These are phyloP conservation scores for Calvatia gigantea DNA, from an alignment of 768 basidiomycete species.

Conservation along the genomic window DNA sequence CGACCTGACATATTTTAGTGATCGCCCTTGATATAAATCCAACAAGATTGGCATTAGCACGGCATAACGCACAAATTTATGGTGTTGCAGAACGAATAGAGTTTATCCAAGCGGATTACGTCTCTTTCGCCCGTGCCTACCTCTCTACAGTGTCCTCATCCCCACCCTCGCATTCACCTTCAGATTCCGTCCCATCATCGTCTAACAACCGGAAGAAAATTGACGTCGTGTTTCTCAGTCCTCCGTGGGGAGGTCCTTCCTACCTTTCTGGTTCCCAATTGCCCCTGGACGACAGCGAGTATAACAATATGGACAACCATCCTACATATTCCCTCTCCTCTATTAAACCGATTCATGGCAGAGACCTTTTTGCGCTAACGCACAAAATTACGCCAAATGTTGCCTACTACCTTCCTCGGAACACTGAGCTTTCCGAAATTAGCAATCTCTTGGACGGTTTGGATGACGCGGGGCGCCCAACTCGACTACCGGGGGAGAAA, in stretches of 20 bases:
- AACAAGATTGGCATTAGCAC: slow-evolving; percentile 80
- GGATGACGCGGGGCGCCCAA: slow-evolving; percentile 5
- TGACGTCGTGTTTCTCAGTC: slow-evolving; percentile 90
- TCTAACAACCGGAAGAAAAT: slow-evolving; percentile 51
- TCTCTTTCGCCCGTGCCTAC: slow-evolving; percentile 68
- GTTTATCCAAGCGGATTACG: slow-evolving; percentile 85
- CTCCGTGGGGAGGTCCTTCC: slow-evolving; percentile 91
- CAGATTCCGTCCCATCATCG: not conserved
- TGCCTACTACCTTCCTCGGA: slow-evolving; percentile 88
- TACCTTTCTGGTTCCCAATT: slow-evolving; percentile 50
- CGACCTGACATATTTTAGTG: slow-evolving; percentile 45
- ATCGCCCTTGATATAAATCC: slow-evolving; percentile 91
- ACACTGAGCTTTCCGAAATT: slow-evolving; percentile 72
- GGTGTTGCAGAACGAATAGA: slow-evolving; percentile 95
- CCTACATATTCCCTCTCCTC: slow-evolving; percentile 65
- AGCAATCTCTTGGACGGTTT: slow-evolving; percentile 28
- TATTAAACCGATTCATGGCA: slow-evolving; percentile 79
- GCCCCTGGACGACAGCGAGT: not conserved
- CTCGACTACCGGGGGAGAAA: slow-evolving; percentile 36
- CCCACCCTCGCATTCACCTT: not conserved
- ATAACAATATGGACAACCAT: slow-evolving; percentile 26
- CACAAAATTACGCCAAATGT: slow-evolving; percentile 74
- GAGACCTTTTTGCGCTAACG: slow-evolving; percentile 74
- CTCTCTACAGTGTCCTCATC: slow-evolving; percentile 25
- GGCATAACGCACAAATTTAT: slow-evolving; percentile 91